phyloP scores from a whole-genome alignment of 345 rosid genomes.

The Melaleuca quinquenervia region DNA sequence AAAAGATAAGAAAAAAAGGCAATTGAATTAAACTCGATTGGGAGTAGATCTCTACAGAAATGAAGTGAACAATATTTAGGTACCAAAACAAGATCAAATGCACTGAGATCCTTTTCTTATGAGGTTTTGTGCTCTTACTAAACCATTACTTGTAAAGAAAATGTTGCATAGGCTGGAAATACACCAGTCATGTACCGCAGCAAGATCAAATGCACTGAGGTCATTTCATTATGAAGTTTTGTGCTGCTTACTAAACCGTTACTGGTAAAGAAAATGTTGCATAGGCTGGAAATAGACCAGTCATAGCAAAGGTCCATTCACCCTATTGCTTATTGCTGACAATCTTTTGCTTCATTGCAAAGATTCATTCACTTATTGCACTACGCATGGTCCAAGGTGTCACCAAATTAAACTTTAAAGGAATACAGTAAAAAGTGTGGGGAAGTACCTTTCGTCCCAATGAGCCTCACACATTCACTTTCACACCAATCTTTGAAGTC shows the following conservation, averaged over 20 bases:
- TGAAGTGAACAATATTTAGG: neutral
- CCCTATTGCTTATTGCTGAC: neutral
- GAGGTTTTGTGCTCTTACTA: neutral
- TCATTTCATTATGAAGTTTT: neutral
- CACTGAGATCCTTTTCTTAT: neutral
- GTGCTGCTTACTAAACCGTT: neutral
- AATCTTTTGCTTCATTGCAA: neutral
- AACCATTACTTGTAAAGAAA: neutral
- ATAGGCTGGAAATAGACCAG: neutral
- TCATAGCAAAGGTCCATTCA: neutral
- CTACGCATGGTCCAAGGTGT: neutral
- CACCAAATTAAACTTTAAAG: neutral
- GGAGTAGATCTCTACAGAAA: neutral
- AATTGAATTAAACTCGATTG: neutral
- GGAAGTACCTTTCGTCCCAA: conserved; percentile 70
- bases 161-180: neutral
- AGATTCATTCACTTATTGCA: neutral
- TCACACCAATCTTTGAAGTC: conserved; percentile 95
- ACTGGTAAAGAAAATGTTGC: neutral
- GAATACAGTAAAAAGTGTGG: neutral
- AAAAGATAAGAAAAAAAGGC: neutral
- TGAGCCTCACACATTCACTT: conserved; percentile 73
- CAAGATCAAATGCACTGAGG: neutral
- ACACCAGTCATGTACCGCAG: too few relatives aligned
- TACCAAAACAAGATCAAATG: neutral